These are phyloP conservation scores for Colletotrichum sansevieriae DNA, from an alignment of 2,329 filamentous ascomycete genomes.

Conservation along the genomic window DNA sequence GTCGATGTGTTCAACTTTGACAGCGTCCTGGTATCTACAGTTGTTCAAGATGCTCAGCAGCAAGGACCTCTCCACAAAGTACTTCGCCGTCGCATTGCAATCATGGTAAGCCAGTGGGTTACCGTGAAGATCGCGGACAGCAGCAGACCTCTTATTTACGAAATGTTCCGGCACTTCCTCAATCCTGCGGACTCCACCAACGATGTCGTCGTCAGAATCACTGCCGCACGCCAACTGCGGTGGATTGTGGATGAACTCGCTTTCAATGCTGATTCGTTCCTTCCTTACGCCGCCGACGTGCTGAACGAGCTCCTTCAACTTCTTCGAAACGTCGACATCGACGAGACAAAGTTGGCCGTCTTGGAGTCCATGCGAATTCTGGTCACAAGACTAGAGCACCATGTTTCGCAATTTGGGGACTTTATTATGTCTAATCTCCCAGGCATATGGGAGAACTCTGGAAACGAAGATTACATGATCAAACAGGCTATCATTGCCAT, in stretches of 20 bases:
- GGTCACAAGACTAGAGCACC: slow-evolving; percentile 83
- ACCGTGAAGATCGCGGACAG: slow-evolving; percentile 78
- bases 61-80: slow-evolving; percentile 77
- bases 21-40: slow-evolving; percentile 77
- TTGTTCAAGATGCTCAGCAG: slow-evolving; percentile 83
- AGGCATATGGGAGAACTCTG: slow-evolving; percentile 85
- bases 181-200: slow-evolving; percentile 83
- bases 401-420: slow-evolving; percentile 78
- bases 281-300: slow-evolving; percentile 81
- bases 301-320: slow-evolving; percentile 80
- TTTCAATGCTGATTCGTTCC: slow-evolving; percentile 80
- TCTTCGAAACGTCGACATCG: slow-evolving; percentile 82
- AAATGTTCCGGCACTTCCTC: slow-evolving; percentile 89
- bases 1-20: slow-evolving; percentile 86
- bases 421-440: slow-evolving; percentile 86
- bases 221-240: slow-evolving; percentile 87
- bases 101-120: slow-evolving; percentile 91
- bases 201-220: slow-evolving; percentile 92
- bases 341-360: slow-evolving; percentile 91
- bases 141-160: slow-evolving; percentile 82
- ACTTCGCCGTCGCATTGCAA: slow-evolving; percentile 87
- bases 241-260: slow-evolving; percentile 86
- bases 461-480: slow-evolving; percentile 85
- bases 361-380: slow-evolving; percentile 87
- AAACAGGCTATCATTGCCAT: slow-evolving; percentile 94